Evolutionary conservation across 192 early-diverging fungal species (phyloP).

Genomic region (Jimgerdemannia flammicorona): DNA sequence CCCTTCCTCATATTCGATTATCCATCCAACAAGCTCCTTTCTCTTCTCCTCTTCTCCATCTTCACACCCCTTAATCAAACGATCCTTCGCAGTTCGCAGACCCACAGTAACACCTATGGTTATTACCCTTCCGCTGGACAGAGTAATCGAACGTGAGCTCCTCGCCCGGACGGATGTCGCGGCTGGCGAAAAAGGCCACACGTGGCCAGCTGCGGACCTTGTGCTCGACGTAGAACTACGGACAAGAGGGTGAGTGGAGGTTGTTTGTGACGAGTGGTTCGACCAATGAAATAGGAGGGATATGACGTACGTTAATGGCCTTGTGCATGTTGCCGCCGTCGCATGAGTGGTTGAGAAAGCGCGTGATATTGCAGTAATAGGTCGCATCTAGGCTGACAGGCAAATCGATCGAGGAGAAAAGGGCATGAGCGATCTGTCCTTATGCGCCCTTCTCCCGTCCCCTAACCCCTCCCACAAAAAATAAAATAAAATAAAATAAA

Average conservation of each 20-base stretch:
- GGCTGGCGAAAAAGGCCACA: constrained; percentile 29
- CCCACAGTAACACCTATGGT: background rate
- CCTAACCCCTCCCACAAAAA: no score
- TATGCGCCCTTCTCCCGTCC: no score
- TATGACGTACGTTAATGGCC: background rate
- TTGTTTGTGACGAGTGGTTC: background rate
- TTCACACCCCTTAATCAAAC: background rate
- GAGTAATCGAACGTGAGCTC: constrained; percentile 41
- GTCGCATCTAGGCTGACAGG: background rate
- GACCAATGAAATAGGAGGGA: background rate
- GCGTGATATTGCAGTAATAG: constrained; percentile 1
- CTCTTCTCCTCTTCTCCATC: no score
- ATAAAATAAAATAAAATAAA: no score
- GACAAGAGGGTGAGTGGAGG: background rate
- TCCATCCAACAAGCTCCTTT: no score
- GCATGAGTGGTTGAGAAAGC: constrained; percentile 5
- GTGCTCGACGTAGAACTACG: background rate
- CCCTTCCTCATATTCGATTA: no score
- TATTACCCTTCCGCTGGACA: background rate
- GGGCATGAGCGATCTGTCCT: background rate
- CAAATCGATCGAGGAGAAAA: background rate
- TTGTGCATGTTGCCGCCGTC: constrained; percentile 1
- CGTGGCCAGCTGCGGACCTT: background rate
- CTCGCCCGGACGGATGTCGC: constrained; percentile 26
- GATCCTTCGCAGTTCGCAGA: background rate